Conservation (phyloP, 345 rosid genomes). For the Euphorbia pulcherrima region DNA sequence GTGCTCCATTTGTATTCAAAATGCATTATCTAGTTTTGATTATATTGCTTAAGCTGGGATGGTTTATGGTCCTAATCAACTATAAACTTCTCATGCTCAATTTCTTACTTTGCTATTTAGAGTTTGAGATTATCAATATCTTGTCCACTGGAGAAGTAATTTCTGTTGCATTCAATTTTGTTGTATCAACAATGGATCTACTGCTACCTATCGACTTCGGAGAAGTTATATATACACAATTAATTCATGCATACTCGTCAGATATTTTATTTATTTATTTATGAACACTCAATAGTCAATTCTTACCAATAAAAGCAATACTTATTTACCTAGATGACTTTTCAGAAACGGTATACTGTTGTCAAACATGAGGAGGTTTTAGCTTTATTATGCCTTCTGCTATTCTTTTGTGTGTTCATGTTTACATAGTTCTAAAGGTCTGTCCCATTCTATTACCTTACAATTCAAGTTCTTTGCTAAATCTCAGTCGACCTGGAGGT, state of each 20-base stretch:
- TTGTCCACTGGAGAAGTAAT: not conserved
- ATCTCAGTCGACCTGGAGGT: constrained; percentile 65
- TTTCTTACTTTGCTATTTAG: constrained; percentile 10
- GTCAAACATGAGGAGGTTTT: not conserved
- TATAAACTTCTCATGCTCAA: constrained; percentile 14
- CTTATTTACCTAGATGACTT: not conserved
- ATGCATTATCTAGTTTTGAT: not conserved
- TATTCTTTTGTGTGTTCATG: not conserved
- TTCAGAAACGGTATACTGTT: not conserved
- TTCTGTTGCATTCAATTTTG: not conserved
- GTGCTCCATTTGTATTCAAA: not conserved
- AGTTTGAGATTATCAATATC: constrained; percentile 5
- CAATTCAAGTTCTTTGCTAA: not conserved
- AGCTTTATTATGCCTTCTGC: not conserved
- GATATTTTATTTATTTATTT: not conserved
- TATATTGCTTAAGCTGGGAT: not conserved
- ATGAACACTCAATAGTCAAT: not conserved
- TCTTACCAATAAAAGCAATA: no score
- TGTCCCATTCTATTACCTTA: not conserved
- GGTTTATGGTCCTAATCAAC: not conserved
- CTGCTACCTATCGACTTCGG: not conserved
- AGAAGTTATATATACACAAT: not conserved
- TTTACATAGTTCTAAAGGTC: constrained; percentile 1
- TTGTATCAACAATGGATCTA: not conserved
- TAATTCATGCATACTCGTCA: not conserved